These are phyloP conservation scores for Paragyromitra xinjiangensis DNA, from an alignment of 495 filamentous ascomycete species.

Conservation along the genomic window DNA sequence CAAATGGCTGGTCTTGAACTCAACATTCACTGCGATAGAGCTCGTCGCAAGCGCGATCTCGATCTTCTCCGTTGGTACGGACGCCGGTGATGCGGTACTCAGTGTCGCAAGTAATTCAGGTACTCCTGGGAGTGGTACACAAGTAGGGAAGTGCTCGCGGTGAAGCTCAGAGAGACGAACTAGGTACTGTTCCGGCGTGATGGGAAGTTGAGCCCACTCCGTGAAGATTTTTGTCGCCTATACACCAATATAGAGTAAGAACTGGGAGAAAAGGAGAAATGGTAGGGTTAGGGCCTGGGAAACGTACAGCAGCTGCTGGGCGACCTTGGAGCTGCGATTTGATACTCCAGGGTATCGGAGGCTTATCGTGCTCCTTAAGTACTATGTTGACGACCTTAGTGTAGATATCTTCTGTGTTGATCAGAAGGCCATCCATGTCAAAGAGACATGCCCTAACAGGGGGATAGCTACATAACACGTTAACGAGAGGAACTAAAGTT, in stretches of 20 bases:
- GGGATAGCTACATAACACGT: slow-evolving; percentile 60
- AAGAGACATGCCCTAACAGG: slow-evolving; percentile 93
- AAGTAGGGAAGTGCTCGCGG: slow-evolving; percentile 72
- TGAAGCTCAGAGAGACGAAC: slow-evolving; percentile 70
- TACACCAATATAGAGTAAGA: slow-evolving; percentile 51
- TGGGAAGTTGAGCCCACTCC: slow-evolving; percentile 88
- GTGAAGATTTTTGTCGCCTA: slow-evolving; percentile 69
- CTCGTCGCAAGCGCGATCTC: slow-evolving; percentile 90
- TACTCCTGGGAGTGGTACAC: slow-evolving; percentile 81
- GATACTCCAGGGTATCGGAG: slow-evolving; percentile 84
- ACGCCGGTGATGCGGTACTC: slow-evolving; percentile 56
- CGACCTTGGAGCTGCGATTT: slow-evolving; percentile 97
- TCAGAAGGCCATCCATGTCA: slow-evolving; percentile 96
- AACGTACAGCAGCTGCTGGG: slow-evolving; percentile 69
- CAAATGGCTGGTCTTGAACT: slow-evolving; percentile 81
- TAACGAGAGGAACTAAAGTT: not conserved
- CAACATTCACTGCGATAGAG: slow-evolving; percentile 73
- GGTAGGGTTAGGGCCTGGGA: slow-evolving; percentile 1
- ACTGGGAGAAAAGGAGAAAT: not conserved
- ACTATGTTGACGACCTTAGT: slow-evolving; percentile 82
- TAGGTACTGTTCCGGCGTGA: slow-evolving; percentile 71
- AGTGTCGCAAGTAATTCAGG: slow-evolving; percentile 69
- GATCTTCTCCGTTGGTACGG: slow-evolving; percentile 62
- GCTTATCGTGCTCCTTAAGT: slow-evolving; percentile 75
- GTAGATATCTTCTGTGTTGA: slow-evolving; percentile 94